Evolutionary conservation across 164 flowering plant genomes (phyloP).

Genomic region (Magnolia sinica): DNA sequence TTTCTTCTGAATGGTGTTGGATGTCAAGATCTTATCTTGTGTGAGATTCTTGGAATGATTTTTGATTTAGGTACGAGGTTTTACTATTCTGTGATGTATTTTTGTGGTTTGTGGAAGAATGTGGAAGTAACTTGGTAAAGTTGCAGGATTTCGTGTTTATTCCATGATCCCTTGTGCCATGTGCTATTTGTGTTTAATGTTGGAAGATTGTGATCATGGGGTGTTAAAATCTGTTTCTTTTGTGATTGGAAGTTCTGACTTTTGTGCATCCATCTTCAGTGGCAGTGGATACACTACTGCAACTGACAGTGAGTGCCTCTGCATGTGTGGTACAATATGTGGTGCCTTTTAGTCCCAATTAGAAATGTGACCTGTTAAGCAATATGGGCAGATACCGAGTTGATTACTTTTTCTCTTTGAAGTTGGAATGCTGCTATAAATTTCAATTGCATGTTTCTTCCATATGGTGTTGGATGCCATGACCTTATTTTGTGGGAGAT

Average conservation of each 20-base stretch:
- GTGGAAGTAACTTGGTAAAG: background rate
- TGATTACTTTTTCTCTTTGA: background rate
- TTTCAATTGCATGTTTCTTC: background rate
- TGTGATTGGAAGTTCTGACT: conserved; percentile 8
- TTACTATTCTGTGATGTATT: background rate
- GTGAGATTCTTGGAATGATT: background rate
- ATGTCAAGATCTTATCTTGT: background rate
- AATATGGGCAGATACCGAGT: background rate
- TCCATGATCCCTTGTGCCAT: too few relatives aligned
- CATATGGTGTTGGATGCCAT: background rate
- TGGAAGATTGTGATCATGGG: too few relatives aligned
- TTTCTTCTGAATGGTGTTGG: background rate
- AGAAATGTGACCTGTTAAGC: background rate
- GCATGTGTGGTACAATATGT: background rate
- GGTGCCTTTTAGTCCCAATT: background rate
- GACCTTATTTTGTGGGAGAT: background rate
- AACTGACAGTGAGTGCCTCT: background rate
- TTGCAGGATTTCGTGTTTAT: background rate
- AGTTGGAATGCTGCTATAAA: background rate
- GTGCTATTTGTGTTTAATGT: too few relatives aligned
- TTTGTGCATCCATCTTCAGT: background rate
- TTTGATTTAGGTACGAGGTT: conserved; percentile 7
- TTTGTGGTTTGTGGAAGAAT: background rate
- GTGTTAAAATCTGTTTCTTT: background rate
- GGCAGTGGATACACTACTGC: too few relatives aligned